These are phyloP conservation scores for Blastocystis hominis DNA, from an alignment of 352 stramenopile species.

Conservation along the genomic window DNA sequence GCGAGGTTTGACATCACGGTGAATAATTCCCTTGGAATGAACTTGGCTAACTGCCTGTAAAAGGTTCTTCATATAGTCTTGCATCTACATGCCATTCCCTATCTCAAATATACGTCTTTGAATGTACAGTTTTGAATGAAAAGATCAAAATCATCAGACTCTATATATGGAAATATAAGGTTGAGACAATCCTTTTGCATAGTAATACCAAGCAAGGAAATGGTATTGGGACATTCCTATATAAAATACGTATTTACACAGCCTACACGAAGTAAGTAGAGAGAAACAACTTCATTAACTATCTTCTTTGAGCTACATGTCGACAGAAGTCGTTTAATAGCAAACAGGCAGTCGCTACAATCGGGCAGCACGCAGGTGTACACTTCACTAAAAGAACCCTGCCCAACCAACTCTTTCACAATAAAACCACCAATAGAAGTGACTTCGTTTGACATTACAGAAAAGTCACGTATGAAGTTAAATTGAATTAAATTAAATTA, in stretches of 20 bases:
- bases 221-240: slow-evolving; percentile 46
- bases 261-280: slow-evolving; percentile 18
- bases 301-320: slow-evolving; percentile 54
- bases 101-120: neutral
- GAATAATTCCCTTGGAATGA: slow-evolving; percentile 48
- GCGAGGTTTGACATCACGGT: slow-evolving; percentile 48
- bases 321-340: slow-evolving; percentile 37
- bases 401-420: slow-evolving; percentile 23
- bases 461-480: neutral
- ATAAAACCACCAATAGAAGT: slow-evolving; percentile 34
- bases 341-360: neutral
- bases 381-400: slow-evolving; percentile 45
- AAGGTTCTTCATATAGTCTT: slow-evolving; percentile 34
- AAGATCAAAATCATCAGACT: slow-evolving; percentile 35
- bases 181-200: slow-evolving; percentile 50
- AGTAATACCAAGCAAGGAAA: slow-evolving; percentile 26
- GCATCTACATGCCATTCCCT: slow-evolving; percentile 14
- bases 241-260: neutral
- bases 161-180: slow-evolving; percentile 36
- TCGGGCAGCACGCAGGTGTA: slow-evolving; percentile 38
- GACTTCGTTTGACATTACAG: neutral
- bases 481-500: too few relatives aligned
- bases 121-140: slow-evolving; percentile 51
- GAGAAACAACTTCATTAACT: slow-evolving; percentile 23
- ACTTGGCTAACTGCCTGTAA: slow-evolving; percentile 14